These are phyloP conservation scores for Colletotrichum aenigma DNA, from an alignment of 2,329 filamentous ascomycete genomes.

Conservation along the genomic window DNA sequence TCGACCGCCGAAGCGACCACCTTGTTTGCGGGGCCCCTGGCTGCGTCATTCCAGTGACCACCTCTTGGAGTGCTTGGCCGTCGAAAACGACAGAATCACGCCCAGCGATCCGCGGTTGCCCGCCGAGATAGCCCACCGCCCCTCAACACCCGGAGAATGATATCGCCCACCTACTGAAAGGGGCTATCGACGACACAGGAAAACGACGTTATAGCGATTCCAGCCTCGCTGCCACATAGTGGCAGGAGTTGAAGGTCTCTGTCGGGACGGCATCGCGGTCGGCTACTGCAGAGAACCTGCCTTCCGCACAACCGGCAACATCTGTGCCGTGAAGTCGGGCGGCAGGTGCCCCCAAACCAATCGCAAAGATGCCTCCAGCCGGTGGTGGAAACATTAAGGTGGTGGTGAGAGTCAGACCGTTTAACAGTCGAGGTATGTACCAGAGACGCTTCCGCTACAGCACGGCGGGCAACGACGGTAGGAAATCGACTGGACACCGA, in stretches of 20 bases:
- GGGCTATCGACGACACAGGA: neutral
- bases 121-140: neutral
- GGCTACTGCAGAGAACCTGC: neutral
- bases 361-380: conserved; percentile 61
- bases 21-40: conserved; percentile 14
- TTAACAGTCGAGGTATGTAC: conserved; percentile 85
- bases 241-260: neutral
- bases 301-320: conserved; percentile 6
- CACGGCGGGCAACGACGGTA: neutral
- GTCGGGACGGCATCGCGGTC: neutral
- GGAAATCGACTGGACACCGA: neutral
- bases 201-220: neutral
- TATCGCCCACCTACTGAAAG: neutral
- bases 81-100: conserved; percentile 9
- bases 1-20: neutral
- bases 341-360: conserved; percentile 9
- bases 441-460: neutral
- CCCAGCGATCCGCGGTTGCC: neutral
- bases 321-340: conserved; percentile 9
- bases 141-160: neutral
- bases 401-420: conserved; percentile 94
- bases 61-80: neutral
- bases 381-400: conserved; percentile 99
- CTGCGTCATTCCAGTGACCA: conserved; percentile 13
- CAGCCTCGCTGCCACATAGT: neutral